Evolutionary conservation across 441 rosid genomes (phyloP).

Genomic region (Daphne laureola): DNA sequence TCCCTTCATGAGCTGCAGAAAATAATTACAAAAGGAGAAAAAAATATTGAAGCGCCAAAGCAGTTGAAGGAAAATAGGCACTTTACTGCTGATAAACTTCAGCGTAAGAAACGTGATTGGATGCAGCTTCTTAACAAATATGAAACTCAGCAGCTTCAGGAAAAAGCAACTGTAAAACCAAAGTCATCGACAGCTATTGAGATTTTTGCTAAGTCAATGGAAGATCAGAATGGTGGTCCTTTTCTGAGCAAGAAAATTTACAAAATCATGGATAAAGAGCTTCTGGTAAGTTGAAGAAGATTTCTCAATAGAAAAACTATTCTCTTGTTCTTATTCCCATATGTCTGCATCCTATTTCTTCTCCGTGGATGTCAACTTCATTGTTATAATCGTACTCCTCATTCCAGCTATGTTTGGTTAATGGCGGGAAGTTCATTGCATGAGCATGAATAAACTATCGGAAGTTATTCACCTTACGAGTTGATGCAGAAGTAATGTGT

Average conservation of each 20-base stretch:
- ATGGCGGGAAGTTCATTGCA: no score
- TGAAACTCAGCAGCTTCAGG: constrained; percentile 28
- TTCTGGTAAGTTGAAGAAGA: constrained; percentile 57
- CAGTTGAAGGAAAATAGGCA: constrained; percentile 38
- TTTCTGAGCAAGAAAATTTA: constrained; percentile 55
- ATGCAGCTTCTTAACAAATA: constrained; percentile 53
- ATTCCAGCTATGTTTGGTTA: no score
- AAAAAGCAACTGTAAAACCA: constrained; percentile 34
- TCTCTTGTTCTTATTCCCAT: no score
- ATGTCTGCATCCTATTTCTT: no score
- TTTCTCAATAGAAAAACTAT: background rate
- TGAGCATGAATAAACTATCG: no score
- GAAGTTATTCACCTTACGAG: no score
- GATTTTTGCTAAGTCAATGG: constrained; percentile 50
- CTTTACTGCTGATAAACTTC: constrained; percentile 48
- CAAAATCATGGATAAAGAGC: constrained; percentile 58
- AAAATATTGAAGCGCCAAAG: constrained; percentile 44
- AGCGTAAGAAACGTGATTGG: constrained; percentile 72
- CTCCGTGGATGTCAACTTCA: no score
- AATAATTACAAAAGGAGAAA: constrained; percentile 50
- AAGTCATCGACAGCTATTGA: constrained; percentile 55
- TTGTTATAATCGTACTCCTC: no score
- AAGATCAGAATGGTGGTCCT: constrained; percentile 40
- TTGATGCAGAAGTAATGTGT: no score
- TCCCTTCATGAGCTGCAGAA: constrained; percentile 49